These are phyloP conservation scores for Capsaspora owczarzaki DNA, from an alignment of 78 protist genomes.

Conservation along the genomic window DNA sequence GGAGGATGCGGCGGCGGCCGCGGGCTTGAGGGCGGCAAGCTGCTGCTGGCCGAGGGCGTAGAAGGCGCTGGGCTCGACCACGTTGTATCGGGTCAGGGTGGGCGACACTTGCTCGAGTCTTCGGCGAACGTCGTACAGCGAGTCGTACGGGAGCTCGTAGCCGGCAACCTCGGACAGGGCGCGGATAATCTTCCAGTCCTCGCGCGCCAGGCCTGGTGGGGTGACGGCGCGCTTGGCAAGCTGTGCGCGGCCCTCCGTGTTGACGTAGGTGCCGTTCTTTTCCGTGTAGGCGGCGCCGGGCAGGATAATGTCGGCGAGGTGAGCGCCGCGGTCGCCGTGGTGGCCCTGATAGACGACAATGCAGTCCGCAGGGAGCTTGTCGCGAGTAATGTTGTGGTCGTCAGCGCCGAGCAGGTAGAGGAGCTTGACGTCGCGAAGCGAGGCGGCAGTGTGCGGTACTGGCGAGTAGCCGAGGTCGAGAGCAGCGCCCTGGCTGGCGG, in stretches of 20 bases:
- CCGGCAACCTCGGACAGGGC: constrained; percentile 36
- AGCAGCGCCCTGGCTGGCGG: constrained; percentile 40
- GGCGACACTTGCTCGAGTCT: constrained; percentile 31
- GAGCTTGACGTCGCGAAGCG: neutral
- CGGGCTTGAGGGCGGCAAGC: neutral
- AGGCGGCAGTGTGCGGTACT: neutral
- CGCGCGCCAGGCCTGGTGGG: constrained; percentile 55
- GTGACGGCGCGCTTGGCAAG: constrained; percentile 25
- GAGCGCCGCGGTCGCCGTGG: constrained; percentile 47
- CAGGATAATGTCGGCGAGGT: constrained; percentile 43
- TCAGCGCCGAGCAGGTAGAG: constrained; percentile 47
- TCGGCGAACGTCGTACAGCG: neutral
- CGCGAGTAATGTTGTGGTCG: neutral
- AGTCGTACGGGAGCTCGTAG: constrained; percentile 22
- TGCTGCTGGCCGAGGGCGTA: neutral
- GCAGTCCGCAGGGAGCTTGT: neutral
- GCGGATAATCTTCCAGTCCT: constrained; percentile 50
- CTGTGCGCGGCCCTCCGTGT: constrained; percentile 61
- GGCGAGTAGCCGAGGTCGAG: constrained; percentile 52
- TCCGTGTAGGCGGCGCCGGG: constrained; percentile 68
- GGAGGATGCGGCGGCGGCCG: neutral
- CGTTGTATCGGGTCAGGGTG: neutral
- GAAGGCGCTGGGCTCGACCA: neutral
- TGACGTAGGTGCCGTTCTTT: constrained; percentile 52
- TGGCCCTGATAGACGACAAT: constrained; percentile 18